These are phyloP conservation scores for Plenodomus lindquistii DNA, from an alignment of 2,329 filamentous ascomycete genomes.

Conservation along the genomic window DNA sequence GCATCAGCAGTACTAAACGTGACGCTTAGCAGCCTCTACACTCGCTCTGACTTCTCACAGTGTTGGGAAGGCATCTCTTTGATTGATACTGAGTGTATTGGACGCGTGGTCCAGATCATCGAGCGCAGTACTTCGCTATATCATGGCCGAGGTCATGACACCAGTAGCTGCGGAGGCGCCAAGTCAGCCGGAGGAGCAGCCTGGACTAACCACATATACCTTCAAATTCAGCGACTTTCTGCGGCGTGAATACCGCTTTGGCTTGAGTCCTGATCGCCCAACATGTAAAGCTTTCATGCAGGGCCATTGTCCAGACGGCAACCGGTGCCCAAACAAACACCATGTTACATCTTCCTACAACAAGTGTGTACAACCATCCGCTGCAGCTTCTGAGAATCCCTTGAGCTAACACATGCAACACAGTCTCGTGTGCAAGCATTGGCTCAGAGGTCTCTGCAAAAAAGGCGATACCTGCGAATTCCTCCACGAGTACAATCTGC, in stretches of 20 bases:
- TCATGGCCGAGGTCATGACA: conserved; percentile 38
- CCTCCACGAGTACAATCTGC: conserved; percentile 96
- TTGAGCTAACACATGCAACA: neutral
- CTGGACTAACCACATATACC: conserved; percentile 54
- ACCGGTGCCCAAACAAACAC: conserved; percentile 85
- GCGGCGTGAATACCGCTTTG: conserved; percentile 79
- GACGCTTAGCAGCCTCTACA: neutral
- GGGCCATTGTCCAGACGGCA: conserved; percentile 84
- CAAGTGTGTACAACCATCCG: conserved; percentile 50
- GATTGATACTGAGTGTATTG: neutral
- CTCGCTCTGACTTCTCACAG: neutral
- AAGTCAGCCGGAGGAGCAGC: conserved; percentile 35
- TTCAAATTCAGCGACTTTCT: conserved; percentile 90
- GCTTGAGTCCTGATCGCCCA: conserved; percentile 69
- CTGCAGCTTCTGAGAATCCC: neutral
- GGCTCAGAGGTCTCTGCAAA: conserved; percentile 95
- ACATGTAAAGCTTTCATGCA: conserved; percentile 84
- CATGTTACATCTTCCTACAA: conserved; percentile 65
- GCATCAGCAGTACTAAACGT: neutral
- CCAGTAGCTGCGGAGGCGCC: conserved; percentile 15
- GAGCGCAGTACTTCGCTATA: neutral
- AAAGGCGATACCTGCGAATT: conserved; percentile 98
- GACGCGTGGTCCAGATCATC: neutral
- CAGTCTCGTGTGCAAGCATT: conserved; percentile 94
- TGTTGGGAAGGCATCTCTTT: neutral